Evolutionary conservation across 2,329 filamentous ascomycete genomes (phyloP).

Genomic region (Cladosporium phlei): DNA sequence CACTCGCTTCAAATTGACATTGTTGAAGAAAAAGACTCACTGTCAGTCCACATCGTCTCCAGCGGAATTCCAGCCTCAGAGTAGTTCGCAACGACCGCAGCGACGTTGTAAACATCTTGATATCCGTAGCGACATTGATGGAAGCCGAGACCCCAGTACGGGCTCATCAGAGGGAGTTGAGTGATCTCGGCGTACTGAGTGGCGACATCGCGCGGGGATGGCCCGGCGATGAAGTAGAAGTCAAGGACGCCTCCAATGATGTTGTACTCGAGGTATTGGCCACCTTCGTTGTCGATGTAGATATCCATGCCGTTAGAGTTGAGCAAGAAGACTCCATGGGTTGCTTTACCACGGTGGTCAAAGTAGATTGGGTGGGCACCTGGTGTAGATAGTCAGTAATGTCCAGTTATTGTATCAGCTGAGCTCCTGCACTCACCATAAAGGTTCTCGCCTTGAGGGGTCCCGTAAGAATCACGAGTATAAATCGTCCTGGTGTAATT

Average conservation of each 20-base stretch:
- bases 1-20: too few species aligned
- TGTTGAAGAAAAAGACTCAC: not conserved
- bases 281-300: constrained; percentile 59
- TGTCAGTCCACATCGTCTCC: constrained; percentile 69
- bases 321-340: constrained; percentile 60
- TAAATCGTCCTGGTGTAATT: constrained; percentile 65
- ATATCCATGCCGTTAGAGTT: constrained; percentile 72
- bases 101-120: constrained; percentile 55
- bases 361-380: constrained; percentile 66
- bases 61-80: constrained; percentile 59
- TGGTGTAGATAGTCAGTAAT: too few species aligned
- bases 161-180: constrained; percentile 41
- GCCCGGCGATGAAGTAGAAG: constrained; percentile 45
- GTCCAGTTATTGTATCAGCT: too few species aligned
- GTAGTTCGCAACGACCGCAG: constrained; percentile 62
- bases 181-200: constrained; percentile 43
- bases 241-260: constrained; percentile 69
- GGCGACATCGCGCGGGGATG: constrained; percentile 39
- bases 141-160: constrained; percentile 46
- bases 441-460: constrained; percentile 56
- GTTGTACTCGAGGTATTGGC: constrained; percentile 72
- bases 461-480: constrained; percentile 59
- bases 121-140: constrained; percentile 45
- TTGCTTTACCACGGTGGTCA: constrained; percentile 58
- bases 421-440: too few species aligned